These are phyloP conservation scores for Aspergillus novofumigatus DNA, from an alignment of 2,329 filamentous ascomycete species.

Conservation along the genomic window DNA sequence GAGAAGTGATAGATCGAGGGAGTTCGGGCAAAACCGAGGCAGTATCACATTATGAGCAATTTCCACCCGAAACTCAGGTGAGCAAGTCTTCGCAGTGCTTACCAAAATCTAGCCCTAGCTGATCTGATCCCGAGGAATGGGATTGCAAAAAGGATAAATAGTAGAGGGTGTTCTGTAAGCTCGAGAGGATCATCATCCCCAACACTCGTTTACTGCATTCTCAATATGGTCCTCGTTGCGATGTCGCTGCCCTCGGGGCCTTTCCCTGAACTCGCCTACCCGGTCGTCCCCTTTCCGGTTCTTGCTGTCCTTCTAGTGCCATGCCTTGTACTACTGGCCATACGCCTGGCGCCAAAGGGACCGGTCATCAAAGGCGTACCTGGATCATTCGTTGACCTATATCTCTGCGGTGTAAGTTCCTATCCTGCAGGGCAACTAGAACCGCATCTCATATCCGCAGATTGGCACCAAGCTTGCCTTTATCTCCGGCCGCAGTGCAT, in stretches of 20 bases:
- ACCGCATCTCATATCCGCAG: conserved; percentile 11
- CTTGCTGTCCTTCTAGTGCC: conserved; percentile 10
- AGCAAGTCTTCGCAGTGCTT: background rate
- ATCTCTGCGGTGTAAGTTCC: conserved; percentile 17
- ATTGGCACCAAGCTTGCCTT: conserved; percentile 18
- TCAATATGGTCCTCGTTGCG: conserved; percentile 2
- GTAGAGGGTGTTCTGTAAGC: background rate
- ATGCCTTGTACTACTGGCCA: conserved; percentile 13
- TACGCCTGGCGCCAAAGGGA: conserved; percentile 13
- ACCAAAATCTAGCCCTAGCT: background rate
- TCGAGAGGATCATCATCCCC: background rate
- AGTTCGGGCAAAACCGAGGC: background rate
- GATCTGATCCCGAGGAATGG: background rate
- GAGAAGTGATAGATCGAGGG: too few species aligned
- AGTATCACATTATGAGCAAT: background rate
- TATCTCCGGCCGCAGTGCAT: conserved; percentile 17
- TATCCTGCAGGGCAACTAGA: too few species aligned
- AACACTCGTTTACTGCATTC: background rate
- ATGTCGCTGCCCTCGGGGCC: conserved; percentile 9
- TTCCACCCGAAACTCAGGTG: background rate
- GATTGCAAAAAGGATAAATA: background rate
- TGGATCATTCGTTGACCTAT: conserved; percentile 12
- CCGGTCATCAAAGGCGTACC: conserved; percentile 16
- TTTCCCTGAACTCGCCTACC: conserved; percentile 1
- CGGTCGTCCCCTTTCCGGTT: conserved; percentile 4